phyloP scores from a whole-genome alignment of 345 rosid genomes.

The Gossypium turneri region DNA sequence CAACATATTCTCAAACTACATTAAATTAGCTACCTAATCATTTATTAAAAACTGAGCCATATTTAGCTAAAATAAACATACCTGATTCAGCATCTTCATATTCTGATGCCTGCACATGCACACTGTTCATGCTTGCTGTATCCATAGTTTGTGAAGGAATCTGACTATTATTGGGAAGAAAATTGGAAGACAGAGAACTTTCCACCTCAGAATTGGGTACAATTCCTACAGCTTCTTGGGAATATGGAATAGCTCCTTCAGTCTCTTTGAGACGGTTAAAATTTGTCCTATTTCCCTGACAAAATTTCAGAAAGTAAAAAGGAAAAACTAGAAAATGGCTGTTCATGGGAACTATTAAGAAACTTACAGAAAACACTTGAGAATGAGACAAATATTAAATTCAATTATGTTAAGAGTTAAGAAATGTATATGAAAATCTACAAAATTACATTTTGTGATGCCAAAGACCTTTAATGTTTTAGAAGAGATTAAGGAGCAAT shows the following conservation, averaged over 20 bases:
- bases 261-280: conserved; percentile 45
- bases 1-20: conserved; percentile 12
- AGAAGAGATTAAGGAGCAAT: neutral
- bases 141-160: conserved; percentile 55
- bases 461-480: neutral
- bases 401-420: neutral
- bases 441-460: neutral
- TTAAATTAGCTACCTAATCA: neutral
- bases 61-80: conserved; percentile 21
- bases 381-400: neutral
- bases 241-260: conserved; percentile 38
- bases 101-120: conserved; percentile 64
- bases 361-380: neutral
- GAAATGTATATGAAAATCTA: neutral
- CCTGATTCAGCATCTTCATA: conserved; percentile 92
- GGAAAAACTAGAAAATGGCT: neutral
- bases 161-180: conserved; percentile 37
- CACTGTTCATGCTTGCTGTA: conserved; percentile 55
- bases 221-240: conserved; percentile 46
- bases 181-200: conserved; percentile 52
- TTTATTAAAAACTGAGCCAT: neutral
- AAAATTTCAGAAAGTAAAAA: conserved; percentile 1
- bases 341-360: neutral
- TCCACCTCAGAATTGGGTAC: conserved; percentile 42
- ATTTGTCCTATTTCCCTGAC: conserved; percentile 66